Evolutionary conservation across 371 early-diverging fungal species (phyloP).

Genomic region (Actinomucor elegans): DNA sequence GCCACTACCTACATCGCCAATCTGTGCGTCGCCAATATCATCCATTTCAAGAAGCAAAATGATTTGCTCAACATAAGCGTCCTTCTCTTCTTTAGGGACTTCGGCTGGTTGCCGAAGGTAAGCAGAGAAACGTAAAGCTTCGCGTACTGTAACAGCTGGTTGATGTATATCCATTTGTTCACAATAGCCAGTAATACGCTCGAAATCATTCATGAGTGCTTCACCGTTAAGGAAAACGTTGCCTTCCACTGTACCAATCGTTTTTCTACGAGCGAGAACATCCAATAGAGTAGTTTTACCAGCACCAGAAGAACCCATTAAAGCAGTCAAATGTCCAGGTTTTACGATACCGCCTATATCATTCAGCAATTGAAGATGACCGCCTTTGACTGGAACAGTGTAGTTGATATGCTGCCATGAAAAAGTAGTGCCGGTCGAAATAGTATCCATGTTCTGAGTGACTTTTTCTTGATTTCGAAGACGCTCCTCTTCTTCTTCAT

Average conservation of each 20-base stretch:
- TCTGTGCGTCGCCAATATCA: constrained; percentile 48
- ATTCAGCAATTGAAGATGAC: constrained; percentile 49
- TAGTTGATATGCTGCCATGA: constrained; percentile 59
- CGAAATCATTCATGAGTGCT: constrained; percentile 52
- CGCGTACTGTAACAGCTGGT: constrained; percentile 59
- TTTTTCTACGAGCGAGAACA: constrained; percentile 77
- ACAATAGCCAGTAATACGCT: constrained; percentile 75
- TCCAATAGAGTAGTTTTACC: constrained; percentile 91
- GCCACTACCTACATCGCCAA: constrained; percentile 44
- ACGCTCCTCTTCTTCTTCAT: constrained; percentile 31
- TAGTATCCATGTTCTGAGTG: constrained; percentile 31
- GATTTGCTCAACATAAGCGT: constrained; percentile 60
- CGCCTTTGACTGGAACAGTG: constrained; percentile 55
- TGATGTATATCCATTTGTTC: constrained; percentile 84
- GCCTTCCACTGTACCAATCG: constrained; percentile 72
- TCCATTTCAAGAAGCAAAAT: constrained; percentile 60
- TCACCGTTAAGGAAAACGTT: constrained; percentile 60
- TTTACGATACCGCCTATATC: constrained; percentile 53
- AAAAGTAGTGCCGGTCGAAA: constrained; percentile 47
- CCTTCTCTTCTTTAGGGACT: constrained; percentile 52
- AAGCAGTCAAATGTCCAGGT: constrained; percentile 69
- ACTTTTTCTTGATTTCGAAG: constrained; percentile 23
- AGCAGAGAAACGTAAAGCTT: constrained; percentile 68
- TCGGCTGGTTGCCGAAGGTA: constrained; percentile 55
- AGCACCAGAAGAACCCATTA: constrained; percentile 85